phyloP scores from a whole-genome alignment of 768 basidiomycete genomes.

The Lactifluus piperatus region DNA sequence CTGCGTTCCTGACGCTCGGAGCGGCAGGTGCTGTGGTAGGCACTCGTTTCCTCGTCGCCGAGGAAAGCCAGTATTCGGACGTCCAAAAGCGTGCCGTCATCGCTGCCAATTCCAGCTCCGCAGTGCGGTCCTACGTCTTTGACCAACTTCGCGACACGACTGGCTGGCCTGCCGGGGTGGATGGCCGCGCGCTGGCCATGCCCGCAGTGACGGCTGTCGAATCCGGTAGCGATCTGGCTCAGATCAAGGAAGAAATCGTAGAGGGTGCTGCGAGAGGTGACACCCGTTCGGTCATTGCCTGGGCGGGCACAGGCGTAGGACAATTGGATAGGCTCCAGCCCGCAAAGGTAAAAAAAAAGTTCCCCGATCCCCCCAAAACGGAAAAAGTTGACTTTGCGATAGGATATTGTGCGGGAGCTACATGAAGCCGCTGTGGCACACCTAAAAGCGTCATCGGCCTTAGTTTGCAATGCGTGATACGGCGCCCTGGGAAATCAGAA shows the following conservation, averaged over 20 bases:
- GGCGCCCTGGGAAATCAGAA: slow-evolving; percentile 8
- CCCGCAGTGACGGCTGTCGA: slow-evolving; percentile 18
- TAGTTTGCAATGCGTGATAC: slow-evolving; percentile 2
- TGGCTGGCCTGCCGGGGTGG: slow-evolving; percentile 30
- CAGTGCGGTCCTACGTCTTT: slow-evolving; percentile 28
- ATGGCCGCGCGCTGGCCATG: slow-evolving; percentile 38
- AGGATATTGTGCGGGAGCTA: slow-evolving; percentile 25
- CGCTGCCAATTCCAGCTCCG: slow-evolving; percentile 22
- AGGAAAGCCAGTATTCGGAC: slow-evolving; percentile 41
- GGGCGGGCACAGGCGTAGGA: slow-evolving; percentile 31
- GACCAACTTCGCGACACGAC: slow-evolving; percentile 27
- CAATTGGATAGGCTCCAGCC: slow-evolving; percentile 24
- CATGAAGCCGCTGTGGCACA: slow-evolving; percentile 21
- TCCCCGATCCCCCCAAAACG: neutral
- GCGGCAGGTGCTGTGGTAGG: slow-evolving; percentile 62
- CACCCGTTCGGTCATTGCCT: slow-evolving; percentile 24
- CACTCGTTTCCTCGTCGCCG: slow-evolving; percentile 64
- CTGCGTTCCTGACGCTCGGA: slow-evolving; percentile 56
- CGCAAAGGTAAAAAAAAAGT: slow-evolving; percentile 21
- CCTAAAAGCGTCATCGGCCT: slow-evolving; percentile 18
- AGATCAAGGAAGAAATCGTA: slow-evolving; percentile 16
- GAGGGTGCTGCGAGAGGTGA: slow-evolving; percentile 24
- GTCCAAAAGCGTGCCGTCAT: slow-evolving; percentile 29
- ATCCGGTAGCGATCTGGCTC: slow-evolving; percentile 4
- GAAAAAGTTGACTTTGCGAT: slow-evolving; percentile 1